Evolutionary conservation across 192 early-diverging fungal genomes (phyloP).

Genomic region (Backusella psychrophila): DNA sequence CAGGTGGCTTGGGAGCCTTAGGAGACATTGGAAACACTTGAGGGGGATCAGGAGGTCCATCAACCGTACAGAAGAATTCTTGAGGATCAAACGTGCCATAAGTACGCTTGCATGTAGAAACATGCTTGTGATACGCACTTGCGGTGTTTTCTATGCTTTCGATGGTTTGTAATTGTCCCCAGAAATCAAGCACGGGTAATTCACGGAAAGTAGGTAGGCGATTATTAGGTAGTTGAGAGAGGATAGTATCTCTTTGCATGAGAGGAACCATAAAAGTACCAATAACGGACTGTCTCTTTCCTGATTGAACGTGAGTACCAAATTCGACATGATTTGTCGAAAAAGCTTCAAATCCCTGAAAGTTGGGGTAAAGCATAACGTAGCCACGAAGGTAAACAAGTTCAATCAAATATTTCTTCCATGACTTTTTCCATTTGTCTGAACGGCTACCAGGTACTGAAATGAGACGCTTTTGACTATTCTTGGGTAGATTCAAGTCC

Average conservation of each 20-base stretch:
- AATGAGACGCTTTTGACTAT: conserved; percentile 37
- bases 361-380: conserved; percentile 64
- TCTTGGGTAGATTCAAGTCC: conserved; percentile 39
- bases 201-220: conserved; percentile 42
- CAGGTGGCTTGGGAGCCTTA: background rate
- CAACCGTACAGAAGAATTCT: conserved; percentile 36
- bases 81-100: conserved; percentile 28
- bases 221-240: conserved; percentile 49
- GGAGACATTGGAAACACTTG: conserved; percentile 18
- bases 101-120: conserved; percentile 35
- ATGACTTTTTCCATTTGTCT: conserved; percentile 59
- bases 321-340: conserved; percentile 62
- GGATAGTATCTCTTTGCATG: conserved; percentile 46
- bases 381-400: conserved; percentile 60
- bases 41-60: conserved; percentile 11
- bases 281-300: conserved; percentile 34
- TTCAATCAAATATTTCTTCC: conserved; percentile 63
- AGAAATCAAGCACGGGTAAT: conserved; percentile 53
- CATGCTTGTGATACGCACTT: conserved; percentile 35
- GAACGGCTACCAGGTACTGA: conserved; percentile 52
- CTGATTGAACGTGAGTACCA: conserved; percentile 54
- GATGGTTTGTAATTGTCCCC: conserved; percentile 48
- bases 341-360: conserved; percentile 52
- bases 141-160: conserved; percentile 43
- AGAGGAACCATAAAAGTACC: conserved; percentile 55